Evolutionary conservation across 306 rosid species (phyloP).

Genomic region (Vigna trinervia): DNA sequence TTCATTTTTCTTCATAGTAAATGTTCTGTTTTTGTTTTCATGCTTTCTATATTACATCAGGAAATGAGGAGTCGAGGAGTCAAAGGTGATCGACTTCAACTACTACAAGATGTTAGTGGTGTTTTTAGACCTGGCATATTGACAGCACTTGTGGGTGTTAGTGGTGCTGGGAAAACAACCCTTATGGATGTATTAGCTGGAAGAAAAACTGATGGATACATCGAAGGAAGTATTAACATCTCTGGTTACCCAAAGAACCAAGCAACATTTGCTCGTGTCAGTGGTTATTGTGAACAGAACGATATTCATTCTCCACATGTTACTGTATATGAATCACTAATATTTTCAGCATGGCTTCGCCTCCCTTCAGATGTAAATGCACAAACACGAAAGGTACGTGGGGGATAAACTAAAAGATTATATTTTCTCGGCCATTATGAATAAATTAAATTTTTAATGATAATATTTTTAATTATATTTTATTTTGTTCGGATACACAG

Average conservation of each 20-base stretch:
- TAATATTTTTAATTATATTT: background rate
- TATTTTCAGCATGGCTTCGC: constrained; percentile 69
- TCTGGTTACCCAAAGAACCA: constrained; percentile 69
- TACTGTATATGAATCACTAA: constrained; percentile 60
- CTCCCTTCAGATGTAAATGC: constrained; percentile 51
- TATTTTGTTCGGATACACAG: constrained; percentile 37
- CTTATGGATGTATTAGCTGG: constrained; percentile 73
- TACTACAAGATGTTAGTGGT: constrained; percentile 70
- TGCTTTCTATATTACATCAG: constrained; percentile 39
- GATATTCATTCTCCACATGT: constrained; percentile 64
- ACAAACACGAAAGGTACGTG: constrained; percentile 40
- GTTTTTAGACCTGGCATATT: constrained; percentile 67
- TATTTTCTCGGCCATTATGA: background rate
- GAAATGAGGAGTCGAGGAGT: constrained; percentile 77
- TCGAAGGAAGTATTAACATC: constrained; percentile 60
- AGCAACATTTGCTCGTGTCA: constrained; percentile 57
- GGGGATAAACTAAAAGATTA: background rate
- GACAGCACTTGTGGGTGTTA: constrained; percentile 67
- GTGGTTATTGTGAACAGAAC: constrained; percentile 68
- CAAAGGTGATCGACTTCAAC: constrained; percentile 65
- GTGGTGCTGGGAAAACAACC: constrained; percentile 77
- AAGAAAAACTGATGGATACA: constrained; percentile 64
- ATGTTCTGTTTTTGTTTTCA: background rate
- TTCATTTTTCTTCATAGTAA: background rate
- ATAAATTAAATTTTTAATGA: background rate